phyloP scores from a whole-genome alignment of 192 early-diverging fungal genomes.

The Backusella liffmaniae region DNA sequence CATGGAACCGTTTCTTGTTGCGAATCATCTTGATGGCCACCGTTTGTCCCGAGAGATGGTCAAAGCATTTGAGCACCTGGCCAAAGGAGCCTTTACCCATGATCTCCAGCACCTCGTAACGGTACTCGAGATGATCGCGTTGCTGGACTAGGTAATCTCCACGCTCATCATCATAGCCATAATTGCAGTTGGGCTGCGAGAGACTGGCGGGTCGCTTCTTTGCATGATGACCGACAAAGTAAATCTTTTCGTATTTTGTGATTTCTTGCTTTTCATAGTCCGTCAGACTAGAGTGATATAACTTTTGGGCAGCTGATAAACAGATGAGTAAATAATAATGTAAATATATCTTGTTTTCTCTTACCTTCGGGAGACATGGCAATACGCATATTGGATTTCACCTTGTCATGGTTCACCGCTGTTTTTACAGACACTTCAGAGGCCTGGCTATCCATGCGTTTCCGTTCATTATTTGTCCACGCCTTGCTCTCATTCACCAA shows the following conservation, averaged over 20 bases:
- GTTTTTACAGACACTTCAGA: constrained; percentile 3
- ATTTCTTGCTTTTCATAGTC: constrained; percentile 16
- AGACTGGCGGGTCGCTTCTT: constrained; percentile 1
- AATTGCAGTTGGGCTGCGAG: background rate
- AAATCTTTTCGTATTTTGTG: background rate
- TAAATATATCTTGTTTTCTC: background rate
- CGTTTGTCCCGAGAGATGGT: constrained; percentile 83
- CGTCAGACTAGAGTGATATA: constrained; percentile 8
- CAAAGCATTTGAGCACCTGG: constrained; percentile 87
- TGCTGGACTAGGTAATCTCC: constrained; percentile 86
- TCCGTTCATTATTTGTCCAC: constrained; percentile 3
- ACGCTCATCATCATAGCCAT: constrained; percentile 74
- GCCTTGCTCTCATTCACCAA: constrained; percentile 13
- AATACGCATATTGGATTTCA: background rate
- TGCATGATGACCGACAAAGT: constrained; percentile 32
- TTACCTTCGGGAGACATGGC: constrained; percentile 18
- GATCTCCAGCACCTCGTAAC: constrained; percentile 86
- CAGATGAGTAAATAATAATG: background rate
- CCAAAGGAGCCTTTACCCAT: constrained; percentile 94
- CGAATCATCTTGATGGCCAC: constrained; percentile 93
- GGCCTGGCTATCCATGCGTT: background rate
- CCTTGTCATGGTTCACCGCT: background rate
- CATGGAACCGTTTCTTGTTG: constrained; percentile 93
- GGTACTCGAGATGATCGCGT: constrained; percentile 84
- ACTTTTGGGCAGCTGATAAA: constrained; percentile 8